Conservation (phyloP, 2,329 filamentous ascomycete genomes). For the Lecanicillium sp. region DNA sequence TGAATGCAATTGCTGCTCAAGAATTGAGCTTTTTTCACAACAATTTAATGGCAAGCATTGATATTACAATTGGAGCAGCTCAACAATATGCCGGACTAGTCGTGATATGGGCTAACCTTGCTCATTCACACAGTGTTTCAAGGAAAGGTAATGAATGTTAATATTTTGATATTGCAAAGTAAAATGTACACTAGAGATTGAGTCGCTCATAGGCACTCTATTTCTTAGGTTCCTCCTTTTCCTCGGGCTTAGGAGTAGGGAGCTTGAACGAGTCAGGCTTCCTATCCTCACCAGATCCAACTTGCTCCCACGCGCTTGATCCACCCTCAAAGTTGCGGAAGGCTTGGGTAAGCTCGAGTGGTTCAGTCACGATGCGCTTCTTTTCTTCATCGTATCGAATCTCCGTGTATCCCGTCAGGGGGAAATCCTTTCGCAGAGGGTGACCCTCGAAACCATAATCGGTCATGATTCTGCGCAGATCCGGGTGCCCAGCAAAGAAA, state of each 20-base stretch:
- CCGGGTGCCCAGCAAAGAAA: constrained; percentile 92
- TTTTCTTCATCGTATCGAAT: constrained; percentile 98
- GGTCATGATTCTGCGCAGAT: constrained; percentile 96
- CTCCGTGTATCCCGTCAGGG: constrained; percentile 95
- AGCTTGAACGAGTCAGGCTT: constrained; percentile 88
- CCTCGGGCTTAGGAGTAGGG: constrained; percentile 90
- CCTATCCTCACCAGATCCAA: constrained; percentile 62
- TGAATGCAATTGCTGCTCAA: too few relatives aligned
- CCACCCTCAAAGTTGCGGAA: constrained; percentile 98
- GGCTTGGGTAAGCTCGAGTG: constrained; percentile 92
- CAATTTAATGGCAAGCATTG: too few relatives aligned
- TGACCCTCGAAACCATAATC: constrained; percentile 99
- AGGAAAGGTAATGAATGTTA: too few relatives aligned
- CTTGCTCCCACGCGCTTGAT: constrained; percentile 59
- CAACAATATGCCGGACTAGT: too few relatives aligned
- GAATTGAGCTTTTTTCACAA: too few relatives aligned
- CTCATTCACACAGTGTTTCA: too few relatives aligned
- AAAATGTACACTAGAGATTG: constrained; percentile 22
- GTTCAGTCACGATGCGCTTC: constrained; percentile 98
- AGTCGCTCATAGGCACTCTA: constrained; percentile 33
- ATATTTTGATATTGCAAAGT: constrained; percentile 14
- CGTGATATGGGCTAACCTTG: too few relatives aligned
- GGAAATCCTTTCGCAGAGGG: constrained; percentile 95
- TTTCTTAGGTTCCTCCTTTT: constrained; percentile 90
- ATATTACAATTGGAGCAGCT: too few relatives aligned